phyloP scores from a whole-genome alignment of 2,329 filamentous ascomycete genomes.

The Trichoderma brevicompactum region DNA sequence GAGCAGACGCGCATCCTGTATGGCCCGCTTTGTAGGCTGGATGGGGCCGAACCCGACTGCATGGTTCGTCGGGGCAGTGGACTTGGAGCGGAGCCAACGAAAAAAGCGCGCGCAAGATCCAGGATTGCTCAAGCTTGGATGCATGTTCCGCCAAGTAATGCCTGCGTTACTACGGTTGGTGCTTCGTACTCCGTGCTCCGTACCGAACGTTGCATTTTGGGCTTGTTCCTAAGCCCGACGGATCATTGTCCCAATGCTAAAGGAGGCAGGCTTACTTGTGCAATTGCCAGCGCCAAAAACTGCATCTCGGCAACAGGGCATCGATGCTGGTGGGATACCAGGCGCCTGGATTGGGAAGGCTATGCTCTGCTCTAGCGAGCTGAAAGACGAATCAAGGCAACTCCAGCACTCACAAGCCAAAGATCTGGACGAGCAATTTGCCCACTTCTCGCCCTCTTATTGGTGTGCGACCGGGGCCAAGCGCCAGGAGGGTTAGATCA shows the following conservation, averaged over 20 bases:
- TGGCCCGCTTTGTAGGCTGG: constrained; percentile 24
- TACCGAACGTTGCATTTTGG: neutral
- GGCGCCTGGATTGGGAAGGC: constrained; percentile 12
- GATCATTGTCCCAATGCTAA: neutral
- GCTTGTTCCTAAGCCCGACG: neutral
- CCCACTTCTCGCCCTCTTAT: constrained; percentile 12
- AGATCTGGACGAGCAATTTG: constrained; percentile 17
- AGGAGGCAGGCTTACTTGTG: neutral
- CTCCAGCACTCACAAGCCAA: constrained; percentile 11
- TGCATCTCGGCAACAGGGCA: neutral
- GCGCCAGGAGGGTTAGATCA: constrained; percentile 26
- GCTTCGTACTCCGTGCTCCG: no score
- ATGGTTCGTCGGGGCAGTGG: constrained; percentile 28
- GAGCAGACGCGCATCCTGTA: constrained; percentile 17
- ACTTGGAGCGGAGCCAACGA: constrained; percentile 23
- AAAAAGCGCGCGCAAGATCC: constrained; percentile 28
- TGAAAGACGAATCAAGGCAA: constrained; percentile 13
- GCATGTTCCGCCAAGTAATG: neutral
- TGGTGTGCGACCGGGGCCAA: constrained; percentile 17
- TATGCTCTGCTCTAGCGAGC: constrained; percentile 21
- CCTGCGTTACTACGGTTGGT: neutral
- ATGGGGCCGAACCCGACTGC: constrained; percentile 30
- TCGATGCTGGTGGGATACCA: neutral
- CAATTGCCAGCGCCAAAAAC: neutral
- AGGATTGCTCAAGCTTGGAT: constrained; percentile 2